Base-by-base conservation (phyloP, 345 rosid species). In the Syzygium grande region DNA sequence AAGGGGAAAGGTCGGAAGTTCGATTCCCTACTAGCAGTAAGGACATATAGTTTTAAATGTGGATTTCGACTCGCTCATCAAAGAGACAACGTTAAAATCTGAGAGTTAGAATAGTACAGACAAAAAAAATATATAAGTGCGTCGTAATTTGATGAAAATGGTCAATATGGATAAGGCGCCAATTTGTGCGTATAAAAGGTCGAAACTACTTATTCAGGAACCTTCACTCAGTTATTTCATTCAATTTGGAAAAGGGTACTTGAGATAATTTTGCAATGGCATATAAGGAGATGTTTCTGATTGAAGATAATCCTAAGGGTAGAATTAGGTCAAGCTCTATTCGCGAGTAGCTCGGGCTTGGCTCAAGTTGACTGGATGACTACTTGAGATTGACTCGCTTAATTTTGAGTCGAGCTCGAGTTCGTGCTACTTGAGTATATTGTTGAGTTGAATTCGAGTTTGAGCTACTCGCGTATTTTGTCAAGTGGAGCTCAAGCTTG, bases 361-460 rank as follows among this genome's bases (percentile, higher is more conserved):
- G 30, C 65, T 25, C 0, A 12, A 7, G 5, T 0, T 2, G 2
- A 27, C 16, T 59, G 3, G 2, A 59, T 59, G 29, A 27, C 65
- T 14, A 5, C 61, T 23, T 56, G 65, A 58, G 29, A 58, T 25
- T 2, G 30, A 59, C 2, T 59, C 12, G 1, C 34, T 27, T 61
- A n/a, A 61, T n/a, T 27, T 34, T 34, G 38, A 34, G 38, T 34
- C 38, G 38, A 34, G 38, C 38, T 34, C 38, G 38, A 34, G 38
- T 34, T 34, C 38, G 9, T 27, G 68, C 68, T 61, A 61, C 34
- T 61, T 0, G 34, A 27, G 68, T 14, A 61, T 27, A 25, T 61
- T 61, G 34, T 58, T 27, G 17, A n/a, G 68, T 34, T 3, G 38
- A 34, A 34, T 34, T 34, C 38, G 38, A 34, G 38, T 34, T 34